A percentile compares a stretch with the other conserved stretches of the same genome.
Conservation (phyloP, 768 basidiomycete species). For the Termitomyces sp. region DNA sequence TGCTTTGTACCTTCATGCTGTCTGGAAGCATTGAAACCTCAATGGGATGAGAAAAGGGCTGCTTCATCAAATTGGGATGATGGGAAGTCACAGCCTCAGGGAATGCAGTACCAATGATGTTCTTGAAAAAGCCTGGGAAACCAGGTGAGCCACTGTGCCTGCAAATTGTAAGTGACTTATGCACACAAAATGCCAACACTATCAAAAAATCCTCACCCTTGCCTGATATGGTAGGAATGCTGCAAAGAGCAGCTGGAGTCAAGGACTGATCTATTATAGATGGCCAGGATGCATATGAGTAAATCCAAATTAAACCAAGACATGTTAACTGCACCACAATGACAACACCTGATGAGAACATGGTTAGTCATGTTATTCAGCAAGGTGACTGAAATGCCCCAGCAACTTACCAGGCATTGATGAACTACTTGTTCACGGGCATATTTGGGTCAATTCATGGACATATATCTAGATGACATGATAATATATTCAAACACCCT, state of each 20-base stretch:
- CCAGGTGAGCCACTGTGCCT: not conserved
- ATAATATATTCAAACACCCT: not conserved
- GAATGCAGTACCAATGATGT: too few relatives aligned
- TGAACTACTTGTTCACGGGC: not conserved
- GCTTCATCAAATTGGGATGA: too few relatives aligned
- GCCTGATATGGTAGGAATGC: too few relatives aligned
- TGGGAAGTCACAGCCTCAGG: too few relatives aligned
- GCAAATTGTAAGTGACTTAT: too few relatives aligned
- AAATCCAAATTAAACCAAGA: too few relatives aligned
- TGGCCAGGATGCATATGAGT: too few relatives aligned
- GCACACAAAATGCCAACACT: too few relatives aligned
- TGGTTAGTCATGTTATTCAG: not conserved
- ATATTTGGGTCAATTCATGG: not conserved
- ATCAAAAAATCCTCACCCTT: too few relatives aligned
- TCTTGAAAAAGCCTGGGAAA: not conserved
- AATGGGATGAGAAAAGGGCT: conserved; percentile 3
- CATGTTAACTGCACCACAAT: too few relatives aligned
- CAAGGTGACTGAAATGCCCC: not conserved
- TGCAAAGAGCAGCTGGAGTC: too few relatives aligned
- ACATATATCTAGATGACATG: not conserved
- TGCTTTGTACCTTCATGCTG: conserved; percentile 21
- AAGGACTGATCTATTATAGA: too few relatives aligned
- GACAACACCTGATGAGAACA: not conserved
- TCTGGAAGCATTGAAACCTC: conserved; percentile 9
- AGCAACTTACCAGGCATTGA: not conserved